Base-by-base conservation (phyloP, 495 filamentous ascomycete genomes). In the Penicillium cataractarum region DNA sequence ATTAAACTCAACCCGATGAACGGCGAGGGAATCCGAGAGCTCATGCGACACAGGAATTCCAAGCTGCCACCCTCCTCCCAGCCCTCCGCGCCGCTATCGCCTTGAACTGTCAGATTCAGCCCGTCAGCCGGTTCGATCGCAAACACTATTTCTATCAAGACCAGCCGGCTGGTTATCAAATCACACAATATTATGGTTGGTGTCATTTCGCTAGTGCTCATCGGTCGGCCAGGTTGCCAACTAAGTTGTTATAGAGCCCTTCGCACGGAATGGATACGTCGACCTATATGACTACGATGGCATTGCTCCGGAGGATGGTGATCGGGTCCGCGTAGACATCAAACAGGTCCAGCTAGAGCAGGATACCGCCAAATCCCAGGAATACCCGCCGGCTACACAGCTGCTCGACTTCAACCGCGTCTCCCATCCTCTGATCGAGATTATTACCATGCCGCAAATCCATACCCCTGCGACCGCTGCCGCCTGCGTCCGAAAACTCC, bases 141-240 rank as follows among this genome's bases (percentile, higher is more conserved):
- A 99, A 99, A 73, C 95, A 99, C 70, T 99, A 99, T 73, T 97
- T 97, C 76, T 96, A 97, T 77, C 94, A 93, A 83, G 95, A 99
- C 74, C 95, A 99, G 71, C 95, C 96, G 7, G 81, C 89, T 0
- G 95, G 95, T 0, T 99, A 98, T 75, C 95, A 99, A 74, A 95
- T 99, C 58, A 99, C 95, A 7, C 96, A 99, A 69, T 98, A 93
- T 76, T 97, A 89, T 68, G 83, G 83, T 86, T 86, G 21, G 63
- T 49, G 5, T 42, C 21, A 17, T 53, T 39, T 6, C 35, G 39
- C 27, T 52, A 31, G 10, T 4, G 19, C 19, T 46, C 4, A 24
- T 52, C 19, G 10, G 49, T 37, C 27, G 22, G 39, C 10, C 21
- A 22, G 12, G 27, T 40, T 27, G 3, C 15, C 21, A 15, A 48